phyloP scores from a whole-genome alignment of 345 rosid species.

The Sonneratia alba region DNA sequence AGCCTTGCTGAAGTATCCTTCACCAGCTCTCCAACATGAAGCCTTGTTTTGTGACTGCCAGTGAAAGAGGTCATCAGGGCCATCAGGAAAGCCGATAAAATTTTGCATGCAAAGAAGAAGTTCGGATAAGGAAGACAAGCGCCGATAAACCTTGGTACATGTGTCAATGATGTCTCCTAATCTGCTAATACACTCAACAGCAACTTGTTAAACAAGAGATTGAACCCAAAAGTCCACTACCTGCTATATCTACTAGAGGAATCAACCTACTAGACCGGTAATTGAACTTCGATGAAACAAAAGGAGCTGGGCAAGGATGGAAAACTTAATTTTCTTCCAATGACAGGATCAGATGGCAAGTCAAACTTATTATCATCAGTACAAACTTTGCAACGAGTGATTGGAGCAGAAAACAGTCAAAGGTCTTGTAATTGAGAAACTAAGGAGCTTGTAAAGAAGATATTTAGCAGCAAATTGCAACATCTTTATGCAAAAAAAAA shows the following conservation, averaged over 20 bases:
- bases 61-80: conserved; percentile 2
- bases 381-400: background rate
- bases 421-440: background rate
- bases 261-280: background rate
- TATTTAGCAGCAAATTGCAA: background rate
- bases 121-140: background rate
- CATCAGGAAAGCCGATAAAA: background rate
- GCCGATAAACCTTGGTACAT: background rate
- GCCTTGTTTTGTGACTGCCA: conserved; percentile 75
- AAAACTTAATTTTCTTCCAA: too few species aligned
- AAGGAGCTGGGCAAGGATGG: too few species aligned
- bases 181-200: background rate
- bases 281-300: background rate
- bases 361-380: background rate
- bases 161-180: background rate
- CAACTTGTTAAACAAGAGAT: background rate
- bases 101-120: background rate
- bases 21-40: conserved; percentile 75
- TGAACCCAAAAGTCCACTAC: background rate
- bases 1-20: conserved; percentile 88
- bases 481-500: background rate
- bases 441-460: background rate
- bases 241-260: background rate
- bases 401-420: background rate
- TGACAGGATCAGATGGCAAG: too few species aligned